These are phyloP conservation scores for Mycena chlorophos DNA, from an alignment of 768 basidiomycete species.

Conservation along the genomic window DNA sequence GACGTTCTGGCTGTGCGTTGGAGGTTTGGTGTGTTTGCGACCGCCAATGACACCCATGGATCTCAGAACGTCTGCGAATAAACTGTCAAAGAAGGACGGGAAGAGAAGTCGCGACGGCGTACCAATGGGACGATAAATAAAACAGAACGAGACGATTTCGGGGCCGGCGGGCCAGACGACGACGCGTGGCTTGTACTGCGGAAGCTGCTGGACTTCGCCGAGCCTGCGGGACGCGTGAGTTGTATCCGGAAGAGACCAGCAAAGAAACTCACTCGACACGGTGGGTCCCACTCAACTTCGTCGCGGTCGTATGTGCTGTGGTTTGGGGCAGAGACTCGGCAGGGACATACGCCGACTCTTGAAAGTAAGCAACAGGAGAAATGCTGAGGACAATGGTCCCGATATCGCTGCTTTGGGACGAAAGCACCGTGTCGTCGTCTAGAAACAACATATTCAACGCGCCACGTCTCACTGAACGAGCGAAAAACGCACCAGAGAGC, in stretches of 20 bases:
- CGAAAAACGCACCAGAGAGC: neutral
- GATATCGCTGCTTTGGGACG: neutral
- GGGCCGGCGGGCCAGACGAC: slow-evolving; percentile 5
- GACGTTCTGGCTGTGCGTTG: too few relatives aligned
- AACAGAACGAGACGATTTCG: slow-evolving; percentile 12
- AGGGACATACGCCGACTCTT: neutral
- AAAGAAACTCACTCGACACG: neutral
- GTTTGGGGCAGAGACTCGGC: slow-evolving; percentile 4
- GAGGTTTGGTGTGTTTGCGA: too few relatives aligned
- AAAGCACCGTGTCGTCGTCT: neutral
- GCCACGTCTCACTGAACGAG: neutral
- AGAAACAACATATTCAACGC: neutral
- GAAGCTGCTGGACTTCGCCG: slow-evolving; percentile 1
- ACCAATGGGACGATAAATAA: slow-evolving; percentile 15
- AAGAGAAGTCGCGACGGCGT: neutral
- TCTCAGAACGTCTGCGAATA: too few relatives aligned
- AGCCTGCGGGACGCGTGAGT: slow-evolving; percentile 1
- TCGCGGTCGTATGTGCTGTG: slow-evolving; percentile 14
- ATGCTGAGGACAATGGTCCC: slow-evolving; percentile 8
- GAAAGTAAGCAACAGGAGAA: slow-evolving; percentile 5
- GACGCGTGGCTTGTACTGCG: neutral
- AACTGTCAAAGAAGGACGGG: neutral
- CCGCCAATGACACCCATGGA: too few relatives aligned
- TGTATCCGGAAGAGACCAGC: neutral
- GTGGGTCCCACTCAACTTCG: slow-evolving; percentile 1